Conservation (phyloP, 257 asterid genomes). For the Salvia rosmarinus region DNA sequence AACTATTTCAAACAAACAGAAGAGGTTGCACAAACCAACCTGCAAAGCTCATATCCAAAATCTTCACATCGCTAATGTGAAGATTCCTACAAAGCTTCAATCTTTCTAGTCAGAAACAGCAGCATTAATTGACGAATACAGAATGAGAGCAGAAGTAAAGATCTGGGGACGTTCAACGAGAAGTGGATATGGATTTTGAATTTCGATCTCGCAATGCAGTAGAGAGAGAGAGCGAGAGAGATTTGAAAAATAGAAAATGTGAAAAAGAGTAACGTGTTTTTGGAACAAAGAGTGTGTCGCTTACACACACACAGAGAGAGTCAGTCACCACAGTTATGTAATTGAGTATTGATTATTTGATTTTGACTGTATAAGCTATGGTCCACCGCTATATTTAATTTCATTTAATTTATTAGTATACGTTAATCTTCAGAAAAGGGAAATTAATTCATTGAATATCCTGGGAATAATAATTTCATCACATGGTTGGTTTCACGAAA, state of each 20-base stretch:
- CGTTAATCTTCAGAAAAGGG: neutral
- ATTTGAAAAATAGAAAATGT: conserved; percentile 30
- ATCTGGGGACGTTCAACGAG: conserved; percentile 36
- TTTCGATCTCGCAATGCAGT: conserved; percentile 37
- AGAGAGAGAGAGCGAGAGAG: conserved; percentile 32
- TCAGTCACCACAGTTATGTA: conserved; percentile 34
- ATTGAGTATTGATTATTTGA: conserved; percentile 21
- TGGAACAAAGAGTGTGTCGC: conserved; percentile 27
- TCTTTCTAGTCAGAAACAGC: conserved; percentile 24
- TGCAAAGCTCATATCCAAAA: conserved; percentile 41
- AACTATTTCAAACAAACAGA: neutral
- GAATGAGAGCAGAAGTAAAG: conserved; percentile 29
- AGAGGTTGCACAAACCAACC: conserved; percentile 41
- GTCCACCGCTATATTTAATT: conserved; percentile 4
- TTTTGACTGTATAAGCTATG: conserved; percentile 13
- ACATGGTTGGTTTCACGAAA: conserved; percentile 16
- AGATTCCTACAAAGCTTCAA: conserved; percentile 28
- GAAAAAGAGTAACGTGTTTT: conserved; percentile 19
- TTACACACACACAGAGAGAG: neutral
- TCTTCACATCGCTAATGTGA: conserved; percentile 21
- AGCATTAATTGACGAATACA: neutral
- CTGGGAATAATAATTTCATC: conserved; percentile 27
- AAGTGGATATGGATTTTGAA: conserved; percentile 42
- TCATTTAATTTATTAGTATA: conserved; percentile 10
- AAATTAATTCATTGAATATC: conserved; percentile 1